A percentile compares a stretch with the other conserved stretches of the same genome.
These are phyloP conservation scores for Fusarium dlaminii DNA, from an alignment of 2,329 filamentous ascomycete species.

Conservation along the genomic window DNA sequence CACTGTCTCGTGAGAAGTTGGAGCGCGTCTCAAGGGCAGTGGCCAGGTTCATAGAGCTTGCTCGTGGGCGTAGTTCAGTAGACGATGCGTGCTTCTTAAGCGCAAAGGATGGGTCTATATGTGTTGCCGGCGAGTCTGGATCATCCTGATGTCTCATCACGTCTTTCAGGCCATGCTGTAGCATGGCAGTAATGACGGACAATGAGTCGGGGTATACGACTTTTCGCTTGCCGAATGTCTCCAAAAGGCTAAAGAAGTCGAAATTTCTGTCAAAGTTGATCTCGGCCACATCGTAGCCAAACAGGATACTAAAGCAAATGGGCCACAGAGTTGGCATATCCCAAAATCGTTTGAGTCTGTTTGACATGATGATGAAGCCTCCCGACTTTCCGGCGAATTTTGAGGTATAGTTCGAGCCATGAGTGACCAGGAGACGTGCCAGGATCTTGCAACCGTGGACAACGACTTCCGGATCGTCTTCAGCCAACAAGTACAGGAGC, in stretches of 20 bases:
- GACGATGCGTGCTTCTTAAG: constrained; percentile 20
- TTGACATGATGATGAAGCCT: constrained; percentile 86
- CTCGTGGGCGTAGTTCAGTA: constrained; percentile 50
- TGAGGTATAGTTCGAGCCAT: constrained; percentile 81
- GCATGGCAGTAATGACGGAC: constrained; percentile 83
- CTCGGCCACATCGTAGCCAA: constrained; percentile 81
- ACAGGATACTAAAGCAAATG: constrained; percentile 87
- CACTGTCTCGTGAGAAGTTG: constrained; percentile 51
- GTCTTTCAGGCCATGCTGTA: constrained; percentile 83
- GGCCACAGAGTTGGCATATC: constrained; percentile 85
- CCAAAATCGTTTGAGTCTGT: constrained; percentile 88
- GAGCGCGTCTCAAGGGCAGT: constrained; percentile 64
- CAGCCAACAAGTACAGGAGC: constrained; percentile 89
- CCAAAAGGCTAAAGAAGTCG: constrained; percentile 76
- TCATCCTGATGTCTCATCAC: constrained; percentile 70
- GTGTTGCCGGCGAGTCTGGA: constrained; percentile 61
- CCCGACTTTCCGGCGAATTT: constrained; percentile 87
- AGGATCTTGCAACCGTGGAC: constrained; percentile 84
- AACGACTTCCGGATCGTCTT: constrained; percentile 85
- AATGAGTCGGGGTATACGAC: constrained; percentile 82
- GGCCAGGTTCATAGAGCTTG: constrained; percentile 73
- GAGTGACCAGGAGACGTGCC: constrained; percentile 81
- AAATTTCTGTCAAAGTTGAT: constrained; percentile 79
- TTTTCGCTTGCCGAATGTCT: constrained; percentile 74
- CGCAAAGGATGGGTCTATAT: constrained; percentile 1